Percentiles rank a stretch among this genome's conserved stretches.
These are phyloP conservation scores for Picea mariana DNA, from an alignment of 83 land plant species.

Conservation along the genomic window DNA sequence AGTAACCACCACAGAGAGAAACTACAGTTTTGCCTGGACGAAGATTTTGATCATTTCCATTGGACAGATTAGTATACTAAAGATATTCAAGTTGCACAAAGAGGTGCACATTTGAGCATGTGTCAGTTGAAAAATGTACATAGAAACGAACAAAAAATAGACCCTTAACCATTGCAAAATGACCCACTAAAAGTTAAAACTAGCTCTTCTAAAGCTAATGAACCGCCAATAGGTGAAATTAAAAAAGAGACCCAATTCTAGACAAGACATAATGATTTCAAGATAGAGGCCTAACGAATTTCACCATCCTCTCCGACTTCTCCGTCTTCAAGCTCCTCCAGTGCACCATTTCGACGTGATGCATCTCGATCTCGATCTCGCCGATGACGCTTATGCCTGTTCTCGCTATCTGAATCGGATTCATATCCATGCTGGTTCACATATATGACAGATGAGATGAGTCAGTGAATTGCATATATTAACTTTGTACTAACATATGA, in stretches of 20 bases:
- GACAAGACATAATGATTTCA: conserved; percentile 18
- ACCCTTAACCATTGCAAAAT: neutral
- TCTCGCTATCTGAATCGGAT: conserved; percentile 86
- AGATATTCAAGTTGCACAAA: neutral
- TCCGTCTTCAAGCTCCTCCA: conserved; percentile 97
- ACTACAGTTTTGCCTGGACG: neutral
- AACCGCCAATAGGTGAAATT: conserved; percentile 1
- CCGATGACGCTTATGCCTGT: conserved; percentile 77
- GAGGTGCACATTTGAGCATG: neutral
- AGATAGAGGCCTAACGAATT: conserved; percentile 56
- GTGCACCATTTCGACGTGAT: conserved; percentile 55
- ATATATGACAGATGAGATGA: conserved; percentile 4
- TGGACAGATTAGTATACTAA: neutral
- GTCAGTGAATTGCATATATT: neutral
- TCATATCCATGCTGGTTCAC: conserved; percentile 73
- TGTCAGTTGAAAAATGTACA: conserved; percentile 1
- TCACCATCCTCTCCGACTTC: conserved; percentile 98
- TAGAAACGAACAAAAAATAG: conserved; percentile 3
- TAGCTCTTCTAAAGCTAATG: conserved; percentile 6
- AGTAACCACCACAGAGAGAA: neutral
- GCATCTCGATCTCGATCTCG: conserved; percentile 84
- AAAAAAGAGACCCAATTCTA: conserved; percentile 18
- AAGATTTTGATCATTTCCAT: neutral
- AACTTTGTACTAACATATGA: no score
- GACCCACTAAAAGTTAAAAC: conserved; percentile 4